Percentiles rank a stretch among this genome's conserved stretches.
phyloP scores from a whole-genome alignment of 768 basidiomycete genomes.

The Strobilomyces confusus region DNA sequence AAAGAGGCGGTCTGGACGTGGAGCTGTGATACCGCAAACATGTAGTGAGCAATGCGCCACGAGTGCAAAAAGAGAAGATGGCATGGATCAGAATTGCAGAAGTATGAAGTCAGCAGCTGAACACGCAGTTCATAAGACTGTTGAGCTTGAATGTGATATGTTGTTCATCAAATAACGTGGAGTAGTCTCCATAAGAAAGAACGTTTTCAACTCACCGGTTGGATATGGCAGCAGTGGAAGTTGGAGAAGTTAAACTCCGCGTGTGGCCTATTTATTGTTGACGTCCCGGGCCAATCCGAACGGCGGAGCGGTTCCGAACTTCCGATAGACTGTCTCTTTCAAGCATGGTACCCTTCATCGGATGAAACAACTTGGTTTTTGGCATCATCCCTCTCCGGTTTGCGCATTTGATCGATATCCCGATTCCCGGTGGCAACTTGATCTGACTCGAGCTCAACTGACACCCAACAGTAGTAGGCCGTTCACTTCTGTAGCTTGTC shows the following conservation, averaged over 20 bases:
- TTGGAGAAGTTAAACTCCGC: not conserved
- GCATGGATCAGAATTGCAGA: slow-evolving; percentile 42
- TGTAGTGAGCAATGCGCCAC: not conserved
- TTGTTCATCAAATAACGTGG: slow-evolving; percentile 33
- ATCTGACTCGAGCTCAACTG: too few relatives aligned
- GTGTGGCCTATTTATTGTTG: too few relatives aligned
- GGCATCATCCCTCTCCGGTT: too few relatives aligned
- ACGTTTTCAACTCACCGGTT: not conserved
- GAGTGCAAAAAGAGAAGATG: not conserved
- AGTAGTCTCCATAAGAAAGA: not conserved
- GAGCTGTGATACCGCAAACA: slow-evolving; percentile 1
- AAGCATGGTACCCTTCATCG: too few relatives aligned
- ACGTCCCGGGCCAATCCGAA: too few relatives aligned
- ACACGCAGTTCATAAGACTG: slow-evolving; percentile 40
- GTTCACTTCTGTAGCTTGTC: too few relatives aligned
- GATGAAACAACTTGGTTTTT: too few relatives aligned
- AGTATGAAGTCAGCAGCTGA: slow-evolving; percentile 39
- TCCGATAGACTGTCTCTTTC: too few relatives aligned
- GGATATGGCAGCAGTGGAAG: not conserved
- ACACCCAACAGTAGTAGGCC: too few relatives aligned
- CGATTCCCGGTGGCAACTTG: too few relatives aligned
- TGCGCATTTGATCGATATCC: too few relatives aligned
- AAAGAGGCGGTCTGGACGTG: not conserved
- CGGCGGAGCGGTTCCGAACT: too few relatives aligned
- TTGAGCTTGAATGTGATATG: slow-evolving; percentile 46